These are phyloP conservation scores for Kodamaea kaohsiungensis DNA, from an alignment of 805 yeast genomes.

Conservation along the genomic window DNA sequence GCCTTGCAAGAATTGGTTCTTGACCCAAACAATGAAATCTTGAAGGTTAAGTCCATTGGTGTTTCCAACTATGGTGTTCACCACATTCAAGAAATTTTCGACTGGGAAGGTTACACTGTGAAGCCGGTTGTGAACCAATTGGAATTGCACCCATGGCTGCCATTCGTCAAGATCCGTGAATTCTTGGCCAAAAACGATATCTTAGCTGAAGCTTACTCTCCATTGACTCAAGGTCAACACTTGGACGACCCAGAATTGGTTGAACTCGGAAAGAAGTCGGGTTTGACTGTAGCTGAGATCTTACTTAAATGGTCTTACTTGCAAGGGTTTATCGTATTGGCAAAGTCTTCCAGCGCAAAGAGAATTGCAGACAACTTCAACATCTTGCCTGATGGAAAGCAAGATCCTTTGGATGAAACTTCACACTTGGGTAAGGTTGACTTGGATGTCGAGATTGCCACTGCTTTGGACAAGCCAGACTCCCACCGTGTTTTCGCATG, in stretches of 20 bases:
- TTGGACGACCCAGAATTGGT: slow-evolving; percentile 54
- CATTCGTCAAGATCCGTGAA: slow-evolving; percentile 61
- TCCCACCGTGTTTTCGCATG: slow-evolving; percentile 35
- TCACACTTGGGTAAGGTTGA: slow-evolving; percentile 39
- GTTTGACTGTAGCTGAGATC: slow-evolving; percentile 59
- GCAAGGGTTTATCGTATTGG: slow-evolving; percentile 49
- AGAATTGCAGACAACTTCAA: slow-evolving; percentile 59
- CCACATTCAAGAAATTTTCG: slow-evolving; percentile 62
- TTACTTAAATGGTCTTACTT: slow-evolving; percentile 72
- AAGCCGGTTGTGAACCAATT: slow-evolving; percentile 74
- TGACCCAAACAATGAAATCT: slow-evolving; percentile 41
- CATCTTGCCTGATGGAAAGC: slow-evolving; percentile 39
- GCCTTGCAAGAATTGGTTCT: slow-evolving; percentile 72
- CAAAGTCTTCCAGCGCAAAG: slow-evolving; percentile 50
- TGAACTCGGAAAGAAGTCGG: slow-evolving; percentile 49
- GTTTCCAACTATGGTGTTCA: slow-evolving; percentile 54
- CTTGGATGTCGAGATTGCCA: slow-evolving; percentile 38
- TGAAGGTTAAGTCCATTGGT: slow-evolving; percentile 55
- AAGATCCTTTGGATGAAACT: slow-evolving; percentile 27
- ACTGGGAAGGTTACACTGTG: slow-evolving; percentile 45
- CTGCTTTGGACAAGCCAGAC: slow-evolving; percentile 36
- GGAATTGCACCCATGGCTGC: slow-evolving; percentile 84
- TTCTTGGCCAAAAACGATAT: slow-evolving; percentile 58
- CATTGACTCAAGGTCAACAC: slow-evolving; percentile 66
- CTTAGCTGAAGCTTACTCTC: slow-evolving; percentile 74